phyloP scores from a whole-genome alignment of 2,329 filamentous ascomycete genomes.

The Trichoderma afroharzianum region DNA sequence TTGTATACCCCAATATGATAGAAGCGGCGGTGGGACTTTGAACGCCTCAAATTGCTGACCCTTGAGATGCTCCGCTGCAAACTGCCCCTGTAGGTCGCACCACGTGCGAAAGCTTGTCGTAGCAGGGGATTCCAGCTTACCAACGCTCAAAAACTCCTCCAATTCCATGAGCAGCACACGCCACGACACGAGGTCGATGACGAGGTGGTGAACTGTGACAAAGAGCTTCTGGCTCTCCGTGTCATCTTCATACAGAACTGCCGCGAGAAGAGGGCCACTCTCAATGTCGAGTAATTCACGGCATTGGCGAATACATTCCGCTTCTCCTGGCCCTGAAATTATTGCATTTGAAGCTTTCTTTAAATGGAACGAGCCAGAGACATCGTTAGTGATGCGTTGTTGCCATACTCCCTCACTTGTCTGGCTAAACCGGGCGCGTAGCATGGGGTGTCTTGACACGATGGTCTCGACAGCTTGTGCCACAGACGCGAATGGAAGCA shows the following conservation, averaged over 20 bases:
- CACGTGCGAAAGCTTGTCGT: background rate
- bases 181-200: slow-evolving; percentile 22
- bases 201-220: slow-evolving; percentile 18
- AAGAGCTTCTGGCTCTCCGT: background rate
- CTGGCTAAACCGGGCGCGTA: background rate
- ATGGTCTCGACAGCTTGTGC: background rate
- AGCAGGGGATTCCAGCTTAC: background rate
- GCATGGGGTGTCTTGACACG: background rate
- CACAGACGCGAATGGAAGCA: background rate
- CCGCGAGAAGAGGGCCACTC: background rate
- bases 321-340: background rate
- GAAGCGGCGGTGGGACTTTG: background rate
- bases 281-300: background rate
- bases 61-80: background rate
- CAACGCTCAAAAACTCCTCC: background rate
- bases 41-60: background rate
- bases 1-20: background rate
- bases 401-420: background rate
- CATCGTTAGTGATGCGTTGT: background rate
- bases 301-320: too few species aligned
- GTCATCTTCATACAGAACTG: background rate
- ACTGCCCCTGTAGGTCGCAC: background rate
- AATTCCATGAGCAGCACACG: slow-evolving; percentile 19
- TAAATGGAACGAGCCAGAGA: background rate
- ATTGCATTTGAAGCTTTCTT: too few species aligned